Conservation (phyloP, 2,329 filamentous ascomycete genomes). For the Venturia effusa region DNA sequence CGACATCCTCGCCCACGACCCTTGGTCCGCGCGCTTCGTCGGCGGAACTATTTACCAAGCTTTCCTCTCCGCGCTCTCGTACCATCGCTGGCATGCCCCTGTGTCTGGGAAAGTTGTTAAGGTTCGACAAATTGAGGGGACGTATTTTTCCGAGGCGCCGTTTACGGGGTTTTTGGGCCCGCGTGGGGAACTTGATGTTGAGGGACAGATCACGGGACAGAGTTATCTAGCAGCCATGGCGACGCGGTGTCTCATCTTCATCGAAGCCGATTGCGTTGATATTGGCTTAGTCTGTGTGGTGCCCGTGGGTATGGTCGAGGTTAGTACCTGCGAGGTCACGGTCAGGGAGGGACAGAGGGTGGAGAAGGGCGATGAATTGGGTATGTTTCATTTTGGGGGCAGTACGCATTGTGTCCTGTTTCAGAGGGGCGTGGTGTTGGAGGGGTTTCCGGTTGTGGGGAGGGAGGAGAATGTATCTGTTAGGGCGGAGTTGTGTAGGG, state of each 20-base stretch:
- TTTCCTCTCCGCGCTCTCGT: constrained; percentile 55
- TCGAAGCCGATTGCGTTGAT: constrained; percentile 55
- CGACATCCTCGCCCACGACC: constrained; percentile 52
- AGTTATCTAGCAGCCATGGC: constrained; percentile 58
- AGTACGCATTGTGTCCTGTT: constrained; percentile 61
- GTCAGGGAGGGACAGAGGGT: constrained; percentile 55
- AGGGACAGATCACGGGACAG: constrained; percentile 43
- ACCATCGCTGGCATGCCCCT: constrained; percentile 63
- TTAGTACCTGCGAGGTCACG: constrained; percentile 61
- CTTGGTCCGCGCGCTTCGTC: constrained; percentile 42
- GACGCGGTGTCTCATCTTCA: constrained; percentile 57
- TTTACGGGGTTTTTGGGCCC: constrained; percentile 35
- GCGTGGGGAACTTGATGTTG: constrained; percentile 29
- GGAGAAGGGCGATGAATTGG: constrained; percentile 60
- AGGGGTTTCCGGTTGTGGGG: constrained; percentile 24
- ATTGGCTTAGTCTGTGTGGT: constrained; percentile 63
- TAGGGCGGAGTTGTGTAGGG: not conserved
- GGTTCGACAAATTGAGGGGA: constrained; percentile 49
- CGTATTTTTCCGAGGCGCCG: constrained; percentile 55
- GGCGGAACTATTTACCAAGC: constrained; percentile 62
- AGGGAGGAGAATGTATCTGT: constrained; percentile 27
- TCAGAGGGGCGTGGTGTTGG: constrained; percentile 40
- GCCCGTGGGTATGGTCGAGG: constrained; percentile 66
- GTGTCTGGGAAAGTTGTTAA: constrained; percentile 50
- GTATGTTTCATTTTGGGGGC: constrained; percentile 76